phyloP scores from a whole-genome alignment of 1,139 yeast species.

The Nadsonia commutata region DNA sequence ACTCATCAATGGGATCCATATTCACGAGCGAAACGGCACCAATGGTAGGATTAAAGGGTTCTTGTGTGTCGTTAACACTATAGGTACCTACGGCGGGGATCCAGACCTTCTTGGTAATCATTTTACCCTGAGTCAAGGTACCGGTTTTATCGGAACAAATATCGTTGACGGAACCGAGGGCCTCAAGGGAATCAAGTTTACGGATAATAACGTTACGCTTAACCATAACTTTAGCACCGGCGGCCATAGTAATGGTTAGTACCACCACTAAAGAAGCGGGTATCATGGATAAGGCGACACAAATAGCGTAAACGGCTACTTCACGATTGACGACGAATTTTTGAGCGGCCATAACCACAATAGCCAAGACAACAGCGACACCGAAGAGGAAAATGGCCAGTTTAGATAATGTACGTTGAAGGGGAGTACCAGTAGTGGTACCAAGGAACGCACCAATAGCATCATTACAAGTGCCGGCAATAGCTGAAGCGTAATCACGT shows the following conservation, averaged over 20 bases:
- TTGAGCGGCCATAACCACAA: slow-evolving; percentile 70
- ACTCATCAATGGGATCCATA: slow-evolving; percentile 18
- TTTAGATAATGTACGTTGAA: slow-evolving; percentile 52
- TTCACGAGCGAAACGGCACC: slow-evolving; percentile 37
- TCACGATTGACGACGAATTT: slow-evolving; percentile 48
- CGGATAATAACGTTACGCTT: slow-evolving; percentile 58
- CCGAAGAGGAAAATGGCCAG: slow-evolving; percentile 54
- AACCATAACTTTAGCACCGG: slow-evolving; percentile 72
- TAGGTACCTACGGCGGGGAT: slow-evolving; percentile 63
- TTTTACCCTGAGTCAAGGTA: slow-evolving; percentile 65
- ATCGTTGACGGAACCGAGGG: slow-evolving; percentile 66
- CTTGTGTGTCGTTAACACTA: slow-evolving; percentile 42
- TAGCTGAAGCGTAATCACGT: slow-evolving; percentile 38
- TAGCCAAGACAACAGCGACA: slow-evolving; percentile 63
- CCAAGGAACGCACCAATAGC: slow-evolving; percentile 59
- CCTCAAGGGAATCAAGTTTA: slow-evolving; percentile 65
- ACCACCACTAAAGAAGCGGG: slow-evolving; percentile 74
- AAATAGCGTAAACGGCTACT: slow-evolving; percentile 72
- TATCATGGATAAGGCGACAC: slow-evolving; percentile 72
- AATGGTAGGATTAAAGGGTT: slow-evolving; percentile 58
- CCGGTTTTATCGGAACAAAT: slow-evolving; percentile 80
- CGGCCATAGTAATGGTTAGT: slow-evolving; percentile 74
- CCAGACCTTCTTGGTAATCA: slow-evolving; percentile 64
- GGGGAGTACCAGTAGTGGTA: slow-evolving; percentile 62
- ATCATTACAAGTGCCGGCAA: slow-evolving; percentile 32